phyloP scores from a whole-genome alignment of 352 stramenopile species.

The Globisporangium spinosum region DNA sequence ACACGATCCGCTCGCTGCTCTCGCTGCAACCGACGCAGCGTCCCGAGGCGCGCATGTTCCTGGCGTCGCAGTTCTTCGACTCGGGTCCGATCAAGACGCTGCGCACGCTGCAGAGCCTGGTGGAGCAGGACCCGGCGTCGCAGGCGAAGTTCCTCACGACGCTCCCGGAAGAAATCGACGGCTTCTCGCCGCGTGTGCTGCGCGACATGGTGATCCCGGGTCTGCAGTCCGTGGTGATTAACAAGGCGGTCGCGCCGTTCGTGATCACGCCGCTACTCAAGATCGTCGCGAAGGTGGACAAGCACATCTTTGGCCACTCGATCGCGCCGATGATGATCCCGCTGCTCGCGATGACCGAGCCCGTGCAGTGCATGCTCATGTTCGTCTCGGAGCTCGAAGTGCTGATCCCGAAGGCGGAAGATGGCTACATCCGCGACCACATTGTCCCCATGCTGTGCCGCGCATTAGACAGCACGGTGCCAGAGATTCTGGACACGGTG shows the following conservation, averaged over 20 bases:
- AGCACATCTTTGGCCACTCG: constrained; percentile 71
- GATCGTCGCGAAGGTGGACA: constrained; percentile 85
- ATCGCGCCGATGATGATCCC: constrained; percentile 83
- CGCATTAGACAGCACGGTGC: constrained; percentile 77
- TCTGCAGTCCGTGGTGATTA: constrained; percentile 78
- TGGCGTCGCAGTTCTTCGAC: constrained; percentile 86
- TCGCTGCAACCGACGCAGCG: constrained; percentile 59
- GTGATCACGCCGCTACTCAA: constrained; percentile 87
- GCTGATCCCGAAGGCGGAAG: constrained; percentile 79
- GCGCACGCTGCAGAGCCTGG: constrained; percentile 70
- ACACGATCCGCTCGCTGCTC: constrained; percentile 79
- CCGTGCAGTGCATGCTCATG: constrained; percentile 89
- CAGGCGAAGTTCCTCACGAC: constrained; percentile 81
- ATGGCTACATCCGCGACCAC: constrained; percentile 88
- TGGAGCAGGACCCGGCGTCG: constrained; percentile 76
- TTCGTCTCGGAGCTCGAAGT: constrained; percentile 84
- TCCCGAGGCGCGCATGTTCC: constrained; percentile 63
- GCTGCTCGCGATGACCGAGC: constrained; percentile 78
- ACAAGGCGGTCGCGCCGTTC: constrained; percentile 84
- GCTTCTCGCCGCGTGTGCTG: constrained; percentile 71
- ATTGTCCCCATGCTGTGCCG: constrained; percentile 86
- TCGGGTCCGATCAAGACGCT: constrained; percentile 84
- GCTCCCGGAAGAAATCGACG: constrained; percentile 67
- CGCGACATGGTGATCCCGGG: constrained; percentile 84
- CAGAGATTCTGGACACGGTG: constrained; percentile 84